These are phyloP conservation scores for Tolypocladium amazonense DNA, from an alignment of 2,329 filamentous ascomycete species.

Conservation along the genomic window DNA sequence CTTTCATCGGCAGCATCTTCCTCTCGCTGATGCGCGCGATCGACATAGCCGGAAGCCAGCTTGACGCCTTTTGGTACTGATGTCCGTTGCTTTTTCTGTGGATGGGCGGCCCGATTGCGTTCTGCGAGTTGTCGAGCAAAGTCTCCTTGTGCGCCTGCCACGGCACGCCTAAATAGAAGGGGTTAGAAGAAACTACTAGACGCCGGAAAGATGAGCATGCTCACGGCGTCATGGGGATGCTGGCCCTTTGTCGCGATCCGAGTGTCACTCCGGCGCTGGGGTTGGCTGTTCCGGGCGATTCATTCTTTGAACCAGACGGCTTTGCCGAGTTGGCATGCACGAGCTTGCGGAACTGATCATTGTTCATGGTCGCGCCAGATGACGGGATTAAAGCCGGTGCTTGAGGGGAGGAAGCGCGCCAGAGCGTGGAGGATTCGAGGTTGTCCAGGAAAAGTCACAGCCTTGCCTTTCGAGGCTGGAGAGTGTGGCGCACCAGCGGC, in stretches of 20 bases:
- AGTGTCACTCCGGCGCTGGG: constrained; percentile 37
- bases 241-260: constrained; percentile 68
- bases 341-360: constrained; percentile 83
- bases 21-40: constrained; percentile 60
- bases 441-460: constrained; percentile 1
- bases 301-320: constrained; percentile 30
- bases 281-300: constrained; percentile 20
- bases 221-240: constrained; percentile 90
- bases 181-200: constrained; percentile 9
- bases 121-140: constrained; percentile 82
- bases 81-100: constrained; percentile 65
- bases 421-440: neutral
- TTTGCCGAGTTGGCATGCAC: constrained; percentile 42
- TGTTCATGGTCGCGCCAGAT: constrained; percentile 62
- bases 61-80: constrained; percentile 75
- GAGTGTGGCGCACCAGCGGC: constrained; percentile 12
- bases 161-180: constrained; percentile 44
- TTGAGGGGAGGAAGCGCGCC: neutral
- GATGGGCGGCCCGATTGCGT: constrained; percentile 43
- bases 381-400: neutral
- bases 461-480: constrained; percentile 8
- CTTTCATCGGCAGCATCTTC: constrained; percentile 42
- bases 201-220: constrained; percentile 17
- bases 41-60: constrained; percentile 70
- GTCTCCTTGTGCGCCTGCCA: constrained; percentile 45